phyloP scores from a whole-genome alignment of 2,329 filamentous ascomycete genomes.

The Cladosporium sp. region DNA sequence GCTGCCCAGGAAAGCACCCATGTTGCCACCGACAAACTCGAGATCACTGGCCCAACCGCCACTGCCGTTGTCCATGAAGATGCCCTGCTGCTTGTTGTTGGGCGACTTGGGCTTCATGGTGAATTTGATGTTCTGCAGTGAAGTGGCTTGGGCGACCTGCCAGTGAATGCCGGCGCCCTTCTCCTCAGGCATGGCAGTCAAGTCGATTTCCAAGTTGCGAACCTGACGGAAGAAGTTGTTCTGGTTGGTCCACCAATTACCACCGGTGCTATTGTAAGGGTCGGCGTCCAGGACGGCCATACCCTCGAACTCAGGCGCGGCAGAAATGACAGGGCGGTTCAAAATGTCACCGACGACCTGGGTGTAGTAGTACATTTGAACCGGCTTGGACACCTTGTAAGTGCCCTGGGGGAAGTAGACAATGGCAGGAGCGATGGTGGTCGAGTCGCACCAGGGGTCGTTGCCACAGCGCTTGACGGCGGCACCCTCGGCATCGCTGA shows the following conservation, averaged over 20 bases:
- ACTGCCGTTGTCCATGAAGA: constrained; percentile 31
- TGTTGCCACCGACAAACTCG: constrained; percentile 54
- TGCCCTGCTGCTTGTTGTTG: constrained; percentile 42
- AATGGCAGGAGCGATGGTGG: constrained; percentile 74
- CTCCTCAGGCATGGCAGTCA: constrained; percentile 32
- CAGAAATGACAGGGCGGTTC: constrained; percentile 55
- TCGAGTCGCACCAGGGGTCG: constrained; percentile 66
- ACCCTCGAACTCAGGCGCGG: constrained; percentile 58
- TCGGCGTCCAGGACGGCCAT: constrained; percentile 88
- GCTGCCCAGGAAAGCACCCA: constrained; percentile 55
- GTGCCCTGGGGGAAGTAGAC: constrained; percentile 89
- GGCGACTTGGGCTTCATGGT: constrained; percentile 43
- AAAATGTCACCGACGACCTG: constrained; percentile 79
- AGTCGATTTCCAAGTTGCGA: constrained; percentile 49
- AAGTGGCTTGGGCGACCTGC: constrained; percentile 52
- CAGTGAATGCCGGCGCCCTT: constrained; percentile 43
- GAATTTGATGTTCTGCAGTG: constrained; percentile 57
- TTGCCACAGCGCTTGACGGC: constrained; percentile 59
- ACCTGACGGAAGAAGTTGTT: constrained; percentile 53
- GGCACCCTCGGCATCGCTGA: constrained; percentile 68
- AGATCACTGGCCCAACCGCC: constrained; percentile 51
- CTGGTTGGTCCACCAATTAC: constrained; percentile 48
- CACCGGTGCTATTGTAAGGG: constrained; percentile 61
- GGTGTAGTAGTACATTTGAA: constrained; percentile 87
- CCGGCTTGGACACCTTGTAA: constrained; percentile 72